Evolutionary conservation across 768 basidiomycete genomes (phyloP).

Genomic region (Suillus paluster): DNA sequence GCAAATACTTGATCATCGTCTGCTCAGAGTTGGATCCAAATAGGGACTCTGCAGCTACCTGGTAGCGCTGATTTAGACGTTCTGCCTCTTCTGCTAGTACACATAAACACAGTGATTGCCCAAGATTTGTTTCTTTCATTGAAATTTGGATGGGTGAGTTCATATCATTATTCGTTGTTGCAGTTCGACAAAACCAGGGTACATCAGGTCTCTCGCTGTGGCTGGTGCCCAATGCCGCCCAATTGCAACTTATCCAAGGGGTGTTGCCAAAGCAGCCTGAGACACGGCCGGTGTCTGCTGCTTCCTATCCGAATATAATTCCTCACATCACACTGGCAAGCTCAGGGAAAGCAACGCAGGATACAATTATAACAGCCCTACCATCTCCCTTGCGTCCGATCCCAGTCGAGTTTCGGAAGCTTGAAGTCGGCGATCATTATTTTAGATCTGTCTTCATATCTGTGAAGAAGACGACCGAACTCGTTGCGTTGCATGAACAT

Average conservation of each 20-base stretch:
- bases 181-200: slow-evolving; percentile 26
- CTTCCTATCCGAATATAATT: slow-evolving; percentile 62
- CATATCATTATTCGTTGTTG: not conserved
- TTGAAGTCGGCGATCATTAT: slow-evolving; percentile 65
- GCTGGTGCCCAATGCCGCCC: slow-evolving; percentile 62
- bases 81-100: not conserved
- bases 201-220: slow-evolving; percentile 63
- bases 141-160: not conserved
- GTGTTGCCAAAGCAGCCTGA: slow-evolving; percentile 47
- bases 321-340: slow-evolving; percentile 73
- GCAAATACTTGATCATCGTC: not conserved
- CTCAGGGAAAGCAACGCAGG: not conserved
- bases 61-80: not conserved
- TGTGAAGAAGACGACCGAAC: slow-evolving; percentile 47
- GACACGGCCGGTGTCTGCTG: slow-evolving; percentile 21
- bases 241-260: slow-evolving; percentile 47
- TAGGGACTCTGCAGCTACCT: not conserved
- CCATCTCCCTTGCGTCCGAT: slow-evolving; percentile 41
- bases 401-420: slow-evolving; percentile 51
- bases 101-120: not conserved
- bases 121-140: not conserved
- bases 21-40: not conserved
- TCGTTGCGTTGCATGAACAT: slow-evolving; percentile 52
- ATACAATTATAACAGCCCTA: slow-evolving; percentile 44
- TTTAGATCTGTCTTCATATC: slow-evolving; percentile 73